phyloP scores from a whole-genome alignment of 2,329 filamentous ascomycete genomes.

The Nemania sp. region DNA sequence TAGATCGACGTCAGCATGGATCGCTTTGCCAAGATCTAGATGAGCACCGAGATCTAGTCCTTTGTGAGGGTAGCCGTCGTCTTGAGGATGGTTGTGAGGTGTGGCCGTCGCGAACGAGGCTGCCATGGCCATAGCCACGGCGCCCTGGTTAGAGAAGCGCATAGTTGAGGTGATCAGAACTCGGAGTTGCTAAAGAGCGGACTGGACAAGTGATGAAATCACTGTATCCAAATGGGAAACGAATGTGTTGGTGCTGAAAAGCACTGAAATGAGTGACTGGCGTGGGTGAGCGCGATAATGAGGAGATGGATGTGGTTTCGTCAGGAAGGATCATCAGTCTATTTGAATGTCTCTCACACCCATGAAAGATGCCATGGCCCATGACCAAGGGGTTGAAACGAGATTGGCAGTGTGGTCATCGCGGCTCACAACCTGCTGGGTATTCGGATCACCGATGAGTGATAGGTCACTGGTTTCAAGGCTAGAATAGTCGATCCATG shows the following conservation, averaged over 20 bases:
- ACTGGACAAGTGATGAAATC: conserved; percentile 35
- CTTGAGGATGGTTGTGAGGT: conserved; percentile 19
- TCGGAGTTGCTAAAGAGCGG: conserved; percentile 38
- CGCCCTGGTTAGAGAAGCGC: conserved; percentile 40
- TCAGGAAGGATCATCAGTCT: conserved; percentile 29
- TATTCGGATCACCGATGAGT: background rate
- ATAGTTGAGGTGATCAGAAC: conserved; percentile 28
- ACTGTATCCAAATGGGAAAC: conserved; percentile 32
- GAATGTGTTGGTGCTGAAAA: conserved; percentile 32
- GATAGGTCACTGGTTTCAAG: background rate
- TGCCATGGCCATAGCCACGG: conserved; percentile 37
- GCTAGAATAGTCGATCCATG: conserved; percentile 12
- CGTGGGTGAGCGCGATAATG: conserved; percentile 35
- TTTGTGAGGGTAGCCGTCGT: background rate
- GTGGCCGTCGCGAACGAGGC: conserved; percentile 37
- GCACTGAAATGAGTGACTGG: conserved; percentile 36
- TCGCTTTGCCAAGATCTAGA: conserved; percentile 33
- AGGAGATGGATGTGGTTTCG: conserved; percentile 13
- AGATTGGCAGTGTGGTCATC: conserved; percentile 20
- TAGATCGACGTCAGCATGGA: conserved; percentile 34
- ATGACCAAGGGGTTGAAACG: conserved; percentile 8
- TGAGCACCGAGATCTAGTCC: conserved; percentile 7
- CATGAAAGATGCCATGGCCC: conserved; percentile 17
- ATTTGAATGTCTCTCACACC: conserved; percentile 32
- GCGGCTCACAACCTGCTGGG: background rate